Evolutionary conservation across 2,329 filamentous ascomycete species (phyloP).

Genomic region (Cladosporium colombiae): DNA sequence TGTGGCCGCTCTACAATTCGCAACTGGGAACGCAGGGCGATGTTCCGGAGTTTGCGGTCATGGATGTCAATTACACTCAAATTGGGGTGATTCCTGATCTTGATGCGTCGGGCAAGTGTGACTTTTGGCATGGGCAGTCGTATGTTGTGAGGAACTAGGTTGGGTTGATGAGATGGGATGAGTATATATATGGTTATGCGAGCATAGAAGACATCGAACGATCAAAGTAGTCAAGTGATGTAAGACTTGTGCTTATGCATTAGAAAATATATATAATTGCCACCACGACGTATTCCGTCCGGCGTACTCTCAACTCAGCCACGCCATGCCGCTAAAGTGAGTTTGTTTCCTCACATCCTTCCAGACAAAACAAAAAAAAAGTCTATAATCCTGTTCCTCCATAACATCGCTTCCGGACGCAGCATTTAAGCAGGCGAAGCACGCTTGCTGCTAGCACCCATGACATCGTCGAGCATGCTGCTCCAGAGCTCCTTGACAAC

Average conservation of each 20-base stretch:
- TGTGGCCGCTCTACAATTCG: conserved; percentile 34
- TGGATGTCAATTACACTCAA: conserved; percentile 30
- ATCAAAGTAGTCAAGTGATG: neutral
- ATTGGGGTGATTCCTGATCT: conserved; percentile 26
- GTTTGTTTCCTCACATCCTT: neutral
- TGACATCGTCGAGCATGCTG: conserved; percentile 53
- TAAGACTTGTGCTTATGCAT: neutral
- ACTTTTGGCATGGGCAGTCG: conserved; percentile 30
- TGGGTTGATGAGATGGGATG: neutral
- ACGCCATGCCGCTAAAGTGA: neutral
- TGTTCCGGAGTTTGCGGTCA: conserved; percentile 24
- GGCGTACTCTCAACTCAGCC: neutral
- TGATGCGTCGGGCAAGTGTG: conserved; percentile 27
- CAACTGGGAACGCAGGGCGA: conserved; percentile 4
- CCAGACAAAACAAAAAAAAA: neutral
- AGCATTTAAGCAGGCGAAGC: neutral
- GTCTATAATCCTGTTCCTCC: neutral
- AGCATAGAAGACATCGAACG: too few relatives aligned
- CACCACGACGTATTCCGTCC: neutral
- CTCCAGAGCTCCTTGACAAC: conserved; percentile 47
- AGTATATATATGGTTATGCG: too few relatives aligned
- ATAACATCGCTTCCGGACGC: neutral
- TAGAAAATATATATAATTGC: neutral
- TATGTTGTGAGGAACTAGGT: conserved; percentile 28
- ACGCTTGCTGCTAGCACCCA: conserved; percentile 26